Evolutionary conservation across 2,329 filamentous ascomycete genomes (phyloP), one percentile per base, ranked within the genome.

Genomic region (Cercospora sesami): DNA sequence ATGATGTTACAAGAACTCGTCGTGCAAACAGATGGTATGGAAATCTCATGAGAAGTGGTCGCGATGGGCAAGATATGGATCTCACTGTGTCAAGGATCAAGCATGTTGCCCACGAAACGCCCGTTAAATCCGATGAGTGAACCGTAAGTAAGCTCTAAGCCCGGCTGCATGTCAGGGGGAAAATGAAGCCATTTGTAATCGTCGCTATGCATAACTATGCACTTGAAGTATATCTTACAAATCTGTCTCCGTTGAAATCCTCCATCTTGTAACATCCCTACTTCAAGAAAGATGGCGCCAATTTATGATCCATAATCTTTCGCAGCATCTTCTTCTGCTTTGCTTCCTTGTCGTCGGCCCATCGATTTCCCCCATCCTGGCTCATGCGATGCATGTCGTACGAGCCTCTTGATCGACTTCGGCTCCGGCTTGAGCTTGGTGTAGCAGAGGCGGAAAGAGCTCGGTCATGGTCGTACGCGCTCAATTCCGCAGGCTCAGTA

Each of bases 271-370:
- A 42, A 1, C 36, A 42, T n/a, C 9, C 42, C 14, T 53, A 65
- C 63, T 65, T 36, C 64, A 65, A 53, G 30, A 65, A 65, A 7
- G 39, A 61, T 1, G 64, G 64, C 10, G 58, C 64, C 60, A 65
- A 58, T 31, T 65, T 65, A 14, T 65, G 64, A 18, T 61, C 57
- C 42, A 65, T 28, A 1, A 61, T n/a, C 31, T 55, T 65, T n/a
- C 45, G 16, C 5, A 65, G 16, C 23, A 51, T n/a, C 21, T 42
- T 60, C 58, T 61, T 61, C 6, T 65, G 64, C 18, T 60, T 51
- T 21, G 42, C 58, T 28, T 65, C 64, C 21, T 60, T 53, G 7
- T 65, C 64, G 9, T 65, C 58, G 12, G 57, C 55, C 30, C 64
- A 60, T 18, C 55, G 42, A 12, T 28, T 31, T 14, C 48, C 42